Evolutionary conservation across 1,139 yeast genomes (phyloP), one percentile per base, ranked within the genome.

Genomic region (Suhomyces yuchorum): DNA sequence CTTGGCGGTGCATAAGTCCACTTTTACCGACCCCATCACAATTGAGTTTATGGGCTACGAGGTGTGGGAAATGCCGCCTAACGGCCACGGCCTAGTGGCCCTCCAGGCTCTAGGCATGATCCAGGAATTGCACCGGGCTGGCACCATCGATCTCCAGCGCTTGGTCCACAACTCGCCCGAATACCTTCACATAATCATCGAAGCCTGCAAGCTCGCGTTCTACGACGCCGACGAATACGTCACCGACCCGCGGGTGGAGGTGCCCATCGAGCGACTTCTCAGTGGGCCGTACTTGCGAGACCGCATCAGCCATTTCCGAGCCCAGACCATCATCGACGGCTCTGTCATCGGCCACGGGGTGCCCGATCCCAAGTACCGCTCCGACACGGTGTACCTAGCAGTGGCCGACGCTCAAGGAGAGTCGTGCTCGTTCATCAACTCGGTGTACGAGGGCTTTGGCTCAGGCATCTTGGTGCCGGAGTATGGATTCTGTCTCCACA

Each of bases 351-450:
- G 70, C 20, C 78, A 75, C 50, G 84, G 84, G 2, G 77, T 85
- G 19, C 87, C 93, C 12, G 81, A 84, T 55, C 81, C 85, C 2
- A 73, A 77, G 55, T 79, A 80, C 63, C 78, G 79, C 57, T 84
- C 91, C 0, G 96, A 88, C 58, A 88, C 96, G 0, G 89, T 87
- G 2, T 88, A 88, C 60, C 81, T 86, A 56, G 75, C 90, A 0
- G 89, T 78, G 1, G 70, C 87, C 1, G 96, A 88, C 60, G 60
- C 71, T 4, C 81, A 83, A 39, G 96, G 96, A 2, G 87, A 87
- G 59, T 93, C 92, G 7, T 87, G 92, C 56, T 86, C 93, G 3
- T 87, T 87, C 58, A 87, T 88, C 54, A 87, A 86, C 57, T 87
- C 95, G 0, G 82, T 87, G 3, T 88, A 82, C 59, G 80, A 80